Percentiles rank a stretch among this genome's conserved stretches.
Conservation (phyloP, 768 basidiomycete genomes). For the Mycena filopes region DNA sequence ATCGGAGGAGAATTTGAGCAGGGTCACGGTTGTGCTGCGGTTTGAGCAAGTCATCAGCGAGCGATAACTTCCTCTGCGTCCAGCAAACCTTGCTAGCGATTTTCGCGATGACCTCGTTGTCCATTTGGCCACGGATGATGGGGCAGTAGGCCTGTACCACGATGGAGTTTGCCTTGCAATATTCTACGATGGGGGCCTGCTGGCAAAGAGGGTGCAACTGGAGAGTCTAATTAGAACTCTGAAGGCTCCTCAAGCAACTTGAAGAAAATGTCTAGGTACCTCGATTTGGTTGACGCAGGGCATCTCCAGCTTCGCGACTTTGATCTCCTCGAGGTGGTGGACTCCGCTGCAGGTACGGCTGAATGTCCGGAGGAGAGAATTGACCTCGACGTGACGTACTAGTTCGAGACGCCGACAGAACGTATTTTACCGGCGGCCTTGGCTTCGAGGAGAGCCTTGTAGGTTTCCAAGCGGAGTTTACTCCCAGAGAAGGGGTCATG, state of each 20-base stretch:
- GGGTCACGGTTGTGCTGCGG: constrained; percentile 66
- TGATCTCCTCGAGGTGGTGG: constrained; percentile 81
- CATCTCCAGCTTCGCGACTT: constrained; percentile 64
- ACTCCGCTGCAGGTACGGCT: constrained; percentile 63
- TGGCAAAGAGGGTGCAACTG: constrained; percentile 88
- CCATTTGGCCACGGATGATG: constrained; percentile 69
- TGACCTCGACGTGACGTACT: constrained; percentile 54
- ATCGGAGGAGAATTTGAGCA: constrained; percentile 87
- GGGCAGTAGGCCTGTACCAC: constrained; percentile 83
- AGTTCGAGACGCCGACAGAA: constrained; percentile 87
- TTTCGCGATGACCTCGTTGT: constrained; percentile 61
- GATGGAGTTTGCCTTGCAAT: constrained; percentile 70
- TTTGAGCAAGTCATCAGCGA: background rate
- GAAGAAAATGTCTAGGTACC: constrained; percentile 47
- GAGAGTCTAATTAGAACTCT: background rate
- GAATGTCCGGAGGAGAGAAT: background rate
- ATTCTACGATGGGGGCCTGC: constrained; percentile 80
- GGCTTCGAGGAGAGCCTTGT: constrained; percentile 74
- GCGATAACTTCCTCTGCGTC: background rate
- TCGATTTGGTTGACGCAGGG: constrained; percentile 88
- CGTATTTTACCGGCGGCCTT: constrained; percentile 72
- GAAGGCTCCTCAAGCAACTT: too few relatives aligned
- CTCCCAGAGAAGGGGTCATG: constrained; percentile 77
- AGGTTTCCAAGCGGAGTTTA: constrained; percentile 74
- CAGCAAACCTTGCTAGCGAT: constrained; percentile 68